Evolutionary conservation across 108 stramenopile species (phyloP).

Genomic region (Licmophora abbreviata): DNA sequence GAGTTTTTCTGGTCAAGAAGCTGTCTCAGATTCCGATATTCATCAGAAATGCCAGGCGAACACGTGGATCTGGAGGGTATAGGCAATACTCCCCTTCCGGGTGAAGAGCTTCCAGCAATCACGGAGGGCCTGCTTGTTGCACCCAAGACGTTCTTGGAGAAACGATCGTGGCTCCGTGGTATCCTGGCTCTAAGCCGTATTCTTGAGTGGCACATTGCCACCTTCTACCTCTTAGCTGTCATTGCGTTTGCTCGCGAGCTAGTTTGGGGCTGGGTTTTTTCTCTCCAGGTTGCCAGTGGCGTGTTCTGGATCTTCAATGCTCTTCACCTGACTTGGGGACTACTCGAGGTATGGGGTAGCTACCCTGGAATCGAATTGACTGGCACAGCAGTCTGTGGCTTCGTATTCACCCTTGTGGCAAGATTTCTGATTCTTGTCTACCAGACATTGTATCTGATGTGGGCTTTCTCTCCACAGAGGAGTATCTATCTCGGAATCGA

Average conservation of each 20-base stretch:
- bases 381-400: slow-evolving; percentile 89
- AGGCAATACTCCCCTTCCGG: slow-evolving; percentile 31
- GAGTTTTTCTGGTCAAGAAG: slow-evolving; percentile 98
- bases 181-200: slow-evolving; percentile 84
- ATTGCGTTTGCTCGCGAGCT: slow-evolving; percentile 82
- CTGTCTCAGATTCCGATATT: slow-evolving; percentile 84
- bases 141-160: slow-evolving; percentile 96
- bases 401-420: slow-evolving; percentile 73
- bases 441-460: slow-evolving; percentile 89
- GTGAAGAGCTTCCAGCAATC: slow-evolving; percentile 61
- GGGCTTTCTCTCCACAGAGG: slow-evolving; percentile 81
- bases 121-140: slow-evolving; percentile 62
- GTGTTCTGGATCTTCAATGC: slow-evolving; percentile 92
- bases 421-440: slow-evolving; percentile 87
- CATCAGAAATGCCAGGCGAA: slow-evolving; percentile 31
- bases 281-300: slow-evolving; percentile 86
- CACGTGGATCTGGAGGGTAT: slow-evolving; percentile 31
- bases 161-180: slow-evolving; percentile 90
- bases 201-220: slow-evolving; percentile 92
- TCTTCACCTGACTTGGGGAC: slow-evolving; percentile 74
- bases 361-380: slow-evolving; percentile 88
- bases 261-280: slow-evolving; percentile 91
- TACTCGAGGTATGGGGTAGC: slow-evolving; percentile 89
- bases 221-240: slow-evolving; percentile 87
- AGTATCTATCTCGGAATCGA: slow-evolving; percentile 73